Base-by-base conservation (phyloP, 345 rosid species). In the Lumnitzera racemosa region DNA sequence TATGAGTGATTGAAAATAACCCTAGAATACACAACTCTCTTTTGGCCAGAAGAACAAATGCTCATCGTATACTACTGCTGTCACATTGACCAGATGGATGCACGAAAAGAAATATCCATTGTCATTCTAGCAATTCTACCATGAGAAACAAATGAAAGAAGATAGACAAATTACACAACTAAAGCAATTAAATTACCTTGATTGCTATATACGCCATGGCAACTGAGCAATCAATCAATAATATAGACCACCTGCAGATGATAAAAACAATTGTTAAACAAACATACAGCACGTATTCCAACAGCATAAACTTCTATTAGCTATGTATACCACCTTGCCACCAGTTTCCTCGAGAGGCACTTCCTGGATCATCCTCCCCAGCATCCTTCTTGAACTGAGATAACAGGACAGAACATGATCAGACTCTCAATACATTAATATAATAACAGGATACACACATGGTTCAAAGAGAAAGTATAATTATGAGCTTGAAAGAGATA, bases 331-430 rank as follows among this genome's bases (percentile, higher is more conserved):
- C 98, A 86, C 98, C 98, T 81, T 88, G 81, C 98, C 98, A 91
- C 98, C 98, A 91, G 56, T 91, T 86, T 67, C 96, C 98, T 70
- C 96, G 86, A 12, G 90, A 83, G 57, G 95, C 96, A 63, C 75
- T 74, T 59, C 82, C 96, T 0, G 92, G 62, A 55, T 91, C 96
- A 73, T 91, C 98, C 72, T 83, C 91, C 9, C 77, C 73, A 11
- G 79, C 78, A 12, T 88, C 96, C 63, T 78, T 82, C 77, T 80
- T 84, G 53, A 66, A 56, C 95, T 88, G 67, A 36, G 43, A 49
- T 43, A 62, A 36, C 15, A 53, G 41, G 46, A 55, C 14, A 47
- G 49, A 17, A 41, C 25, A 47, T 10, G 41, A 27, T 71, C 67
- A 61, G 57, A 36, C 43, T 2, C 11, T 7, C 43, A 36, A 36